Conservation (phyloP, 257 asterid species). For the Voacanga thouarsii region DNA sequence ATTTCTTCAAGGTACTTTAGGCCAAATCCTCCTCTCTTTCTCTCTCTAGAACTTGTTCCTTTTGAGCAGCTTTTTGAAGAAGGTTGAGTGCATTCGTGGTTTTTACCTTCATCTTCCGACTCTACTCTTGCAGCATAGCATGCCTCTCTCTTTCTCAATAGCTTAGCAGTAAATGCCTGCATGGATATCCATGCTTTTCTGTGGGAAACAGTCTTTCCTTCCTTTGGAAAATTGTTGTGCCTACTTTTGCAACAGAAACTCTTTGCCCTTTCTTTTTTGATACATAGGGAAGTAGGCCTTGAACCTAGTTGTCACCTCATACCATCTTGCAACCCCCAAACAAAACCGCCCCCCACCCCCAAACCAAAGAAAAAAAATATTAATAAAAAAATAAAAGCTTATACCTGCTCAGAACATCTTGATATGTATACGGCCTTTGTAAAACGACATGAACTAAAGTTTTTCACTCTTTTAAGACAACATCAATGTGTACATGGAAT, state of each 20-base stretch:
- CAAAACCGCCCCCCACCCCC: too few species aligned
- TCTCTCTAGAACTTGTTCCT: conserved; percentile 5
- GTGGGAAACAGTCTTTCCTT: neutral
- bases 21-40: neutral
- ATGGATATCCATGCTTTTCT: conserved; percentile 9
- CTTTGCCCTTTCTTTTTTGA: neutral
- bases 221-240: neutral
- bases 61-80: conserved; percentile 22
- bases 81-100: conserved; percentile 28
- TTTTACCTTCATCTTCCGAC: conserved; percentile 13
- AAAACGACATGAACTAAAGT: too few species aligned
- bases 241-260: conserved; percentile 3
- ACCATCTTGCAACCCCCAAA: neutral
- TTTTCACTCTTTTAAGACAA: neutral
- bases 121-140: conserved; percentile 13
- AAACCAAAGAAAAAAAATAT: neutral
- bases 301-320: neutral
- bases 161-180: conserved; percentile 19
- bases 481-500: neutral
- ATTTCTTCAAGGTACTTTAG: conserved; percentile 62
- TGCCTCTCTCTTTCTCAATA: conserved; percentile 2
- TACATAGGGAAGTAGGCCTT: neutral
- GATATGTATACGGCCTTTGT: neutral
- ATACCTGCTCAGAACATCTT: neutral
- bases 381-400: too few species aligned